These are phyloP conservation scores for Aaosphaeria pasadenensis DNA, from an alignment of 2,329 filamentous ascomycete species.

Conservation along the genomic window DNA sequence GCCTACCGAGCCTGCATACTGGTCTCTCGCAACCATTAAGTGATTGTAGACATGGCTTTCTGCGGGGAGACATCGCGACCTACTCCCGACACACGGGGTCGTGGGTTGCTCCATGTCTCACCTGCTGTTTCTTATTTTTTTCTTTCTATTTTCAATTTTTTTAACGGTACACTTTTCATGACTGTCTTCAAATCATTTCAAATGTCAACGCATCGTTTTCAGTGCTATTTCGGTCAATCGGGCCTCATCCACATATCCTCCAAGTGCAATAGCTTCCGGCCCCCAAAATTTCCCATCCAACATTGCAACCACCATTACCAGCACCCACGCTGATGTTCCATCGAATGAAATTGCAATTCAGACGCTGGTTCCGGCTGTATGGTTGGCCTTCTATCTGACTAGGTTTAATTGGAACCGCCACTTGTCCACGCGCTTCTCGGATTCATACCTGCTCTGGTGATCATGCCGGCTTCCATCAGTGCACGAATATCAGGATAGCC, in stretches of 20 bases:
- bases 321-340: conserved; percentile 1
- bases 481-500: no score
- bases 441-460: no score
- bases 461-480: no score
- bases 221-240: no score
- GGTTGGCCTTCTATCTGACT: conserved; percentile 7
- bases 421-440: not conserved
- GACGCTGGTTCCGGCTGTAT: conserved; percentile 3
- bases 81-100: conserved; percentile 7
- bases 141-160: not conserved
- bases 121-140: not conserved
- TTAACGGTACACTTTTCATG: not conserved
- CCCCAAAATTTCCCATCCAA: conserved; percentile 12
- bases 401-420: conserved; percentile 12
- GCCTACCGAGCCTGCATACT: no score
- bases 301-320: no score
- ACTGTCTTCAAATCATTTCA: no score
- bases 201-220: no score
- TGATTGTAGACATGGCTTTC: not conserved
- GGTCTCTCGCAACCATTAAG: no score
- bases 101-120: conserved; percentile 1
- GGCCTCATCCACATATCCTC: no score
- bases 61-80: conserved; percentile 12
- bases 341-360: conserved; percentile 3
- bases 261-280: not conserved